Conservation (phyloP, 2,329 filamentous ascomycete genomes). For the Fusarium transvaalense region DNA sequence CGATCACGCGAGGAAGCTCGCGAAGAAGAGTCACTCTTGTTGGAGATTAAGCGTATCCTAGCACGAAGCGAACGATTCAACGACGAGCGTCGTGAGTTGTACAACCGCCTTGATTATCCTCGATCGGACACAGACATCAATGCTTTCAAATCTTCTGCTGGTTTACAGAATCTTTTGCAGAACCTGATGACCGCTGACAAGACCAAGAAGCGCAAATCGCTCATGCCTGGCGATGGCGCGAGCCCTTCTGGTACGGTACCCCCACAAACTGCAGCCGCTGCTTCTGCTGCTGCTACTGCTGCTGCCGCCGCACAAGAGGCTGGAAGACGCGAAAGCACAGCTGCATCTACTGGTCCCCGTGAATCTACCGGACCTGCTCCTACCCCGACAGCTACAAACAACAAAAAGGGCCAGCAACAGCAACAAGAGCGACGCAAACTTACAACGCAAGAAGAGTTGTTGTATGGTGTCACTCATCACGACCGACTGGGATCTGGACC, state of each 20-base stretch:
- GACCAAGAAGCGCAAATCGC: conserved; percentile 85
- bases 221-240: conserved; percentile 70
- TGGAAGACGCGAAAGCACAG: conserved; percentile 66
- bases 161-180: conserved; percentile 83
- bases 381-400: conserved; percentile 55
- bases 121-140: conserved; percentile 75
- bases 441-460: conserved; percentile 77
- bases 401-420: conserved; percentile 62
- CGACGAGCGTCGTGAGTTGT: conserved; percentile 88
- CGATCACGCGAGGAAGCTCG: conserved; percentile 88
- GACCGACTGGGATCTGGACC: conserved; percentile 89
- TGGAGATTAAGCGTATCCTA: conserved; percentile 93
- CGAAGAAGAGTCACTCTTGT: conserved; percentile 89
- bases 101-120: conserved; percentile 87
- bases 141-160: conserved; percentile 83
- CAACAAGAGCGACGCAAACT: conserved; percentile 75
- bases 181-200: conserved; percentile 87
- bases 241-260: conserved; percentile 59
- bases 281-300: conserved; percentile 31
- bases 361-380: conserved; percentile 52
- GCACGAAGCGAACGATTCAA: conserved; percentile 87
- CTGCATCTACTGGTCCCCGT: conserved; percentile 58
- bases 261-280: conserved; percentile 44
- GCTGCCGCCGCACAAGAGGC: conserved; percentile 52
- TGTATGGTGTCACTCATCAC: conserved; percentile 87